Evolutionary conservation across 2,329 filamentous ascomycete species (phyloP).

Genomic region (Exophiala xenobiotica): DNA sequence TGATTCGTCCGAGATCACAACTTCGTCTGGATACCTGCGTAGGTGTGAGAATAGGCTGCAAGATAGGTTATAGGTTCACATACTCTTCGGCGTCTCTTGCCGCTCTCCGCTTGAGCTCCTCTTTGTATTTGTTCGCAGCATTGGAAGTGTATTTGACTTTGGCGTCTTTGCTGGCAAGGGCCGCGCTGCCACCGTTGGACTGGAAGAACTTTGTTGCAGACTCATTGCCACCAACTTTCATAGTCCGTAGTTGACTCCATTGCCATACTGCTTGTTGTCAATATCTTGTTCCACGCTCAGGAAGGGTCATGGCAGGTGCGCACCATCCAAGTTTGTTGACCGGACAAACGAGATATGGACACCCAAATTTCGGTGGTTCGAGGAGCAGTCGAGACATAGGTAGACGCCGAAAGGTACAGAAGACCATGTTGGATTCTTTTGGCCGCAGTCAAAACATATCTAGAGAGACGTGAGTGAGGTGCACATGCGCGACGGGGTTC

Average conservation of each 20-base stretch:
- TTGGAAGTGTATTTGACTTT: conserved; percentile 96
- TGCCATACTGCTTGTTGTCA: conserved; percentile 72
- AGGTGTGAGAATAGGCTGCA: conserved; percentile 26
- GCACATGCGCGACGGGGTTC: conserved; percentile 19
- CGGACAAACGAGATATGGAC: conserved; percentile 99
- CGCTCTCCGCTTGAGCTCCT: conserved; percentile 84
- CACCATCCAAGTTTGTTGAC: conserved; percentile 97
- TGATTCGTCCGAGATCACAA: conserved; percentile 74
- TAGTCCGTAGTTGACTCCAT: conserved; percentile 95
- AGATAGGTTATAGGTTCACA: conserved; percentile 36
- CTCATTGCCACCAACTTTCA: conserved; percentile 99
- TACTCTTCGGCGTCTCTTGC: conserved; percentile 82
- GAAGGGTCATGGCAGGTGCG: conserved; percentile 44
- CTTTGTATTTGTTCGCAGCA: conserved; percentile 96
- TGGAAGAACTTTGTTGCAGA: conserved; percentile 98
- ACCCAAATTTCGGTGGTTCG: conserved; percentile 94
- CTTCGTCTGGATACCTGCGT: conserved; percentile 74
- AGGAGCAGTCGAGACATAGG: conserved; percentile 94
- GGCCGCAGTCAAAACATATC: conserved; percentile 97
- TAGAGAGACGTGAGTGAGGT: conserved; percentile 39
- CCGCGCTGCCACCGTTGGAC: conserved; percentile 88
- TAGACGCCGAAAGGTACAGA: conserved; percentile 97
- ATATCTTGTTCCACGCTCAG: conserved; percentile 9
- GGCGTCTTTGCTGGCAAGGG: conserved; percentile 90
- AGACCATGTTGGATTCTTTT: conserved; percentile 98